Evolutionary conservation across 1,284 basidiomycete genomes (phyloP).

Genomic region (Leccinum angustisporum): DNA sequence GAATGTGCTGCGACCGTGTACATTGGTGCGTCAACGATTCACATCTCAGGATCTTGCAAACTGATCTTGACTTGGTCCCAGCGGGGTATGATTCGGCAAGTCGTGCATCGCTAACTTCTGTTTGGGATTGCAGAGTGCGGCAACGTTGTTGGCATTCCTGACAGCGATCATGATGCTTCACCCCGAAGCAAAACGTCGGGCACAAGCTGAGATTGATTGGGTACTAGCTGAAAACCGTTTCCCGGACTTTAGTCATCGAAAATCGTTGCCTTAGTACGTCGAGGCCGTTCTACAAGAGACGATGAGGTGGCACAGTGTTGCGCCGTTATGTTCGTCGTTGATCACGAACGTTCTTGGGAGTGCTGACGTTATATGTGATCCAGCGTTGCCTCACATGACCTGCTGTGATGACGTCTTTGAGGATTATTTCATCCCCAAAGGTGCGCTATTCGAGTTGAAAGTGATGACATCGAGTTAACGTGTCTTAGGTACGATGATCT

Average conservation of each 20-base stretch:
- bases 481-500: constrained; percentile 27
- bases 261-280: constrained; percentile 27
- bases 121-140: constrained; percentile 21
- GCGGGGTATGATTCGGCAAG: constrained; percentile 32
- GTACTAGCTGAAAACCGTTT: constrained; percentile 20
- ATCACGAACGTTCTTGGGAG: neutral
- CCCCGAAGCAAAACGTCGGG: constrained; percentile 30
- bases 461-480: constrained; percentile 3
- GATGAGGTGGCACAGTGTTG: constrained; percentile 36
- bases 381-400: constrained; percentile 33
- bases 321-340: constrained; percentile 26
- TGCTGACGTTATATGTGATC: constrained; percentile 9
- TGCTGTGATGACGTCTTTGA: constrained; percentile 31
- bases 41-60: neutral
- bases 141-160: constrained; percentile 22
- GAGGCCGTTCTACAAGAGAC: constrained; percentile 35
- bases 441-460: constrained; percentile 13
- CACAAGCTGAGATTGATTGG: constrained; percentile 33
- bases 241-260: constrained; percentile 29
- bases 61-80: constrained; percentile 7
- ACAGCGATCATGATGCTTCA: constrained; percentile 33
- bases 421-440: constrained; percentile 35
- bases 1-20: constrained; percentile 34
- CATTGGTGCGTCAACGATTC: constrained; percentile 18
- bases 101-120: neutral